Evolutionary conservation across 148 eudicot species (phyloP), one percentile per base, ranked within the genome.

Genomic region (Drosera capensis): DNA sequence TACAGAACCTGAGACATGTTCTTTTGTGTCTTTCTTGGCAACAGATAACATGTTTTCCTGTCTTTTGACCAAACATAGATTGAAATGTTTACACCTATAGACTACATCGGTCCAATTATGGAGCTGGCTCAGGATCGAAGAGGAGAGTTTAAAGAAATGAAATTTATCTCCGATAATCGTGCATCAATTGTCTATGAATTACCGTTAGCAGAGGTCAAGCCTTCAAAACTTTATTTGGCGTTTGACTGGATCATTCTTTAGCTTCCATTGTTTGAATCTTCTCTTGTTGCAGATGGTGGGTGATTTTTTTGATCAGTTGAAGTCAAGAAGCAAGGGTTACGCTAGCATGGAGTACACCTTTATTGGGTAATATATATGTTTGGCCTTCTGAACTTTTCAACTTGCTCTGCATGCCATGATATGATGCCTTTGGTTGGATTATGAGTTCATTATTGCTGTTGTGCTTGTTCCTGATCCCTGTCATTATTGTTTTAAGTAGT

Each of bases 341-440:
- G 99, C 88, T 26, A 92, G 99, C 82, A 92, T 92, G 99, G 99
- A 92, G 52, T 92, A 92, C 59, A 54, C 76, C 19, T 72, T 92
- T 63, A 47, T 76, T 9, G 99, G 94, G 99, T 92, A 85, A 45
- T 26, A 25, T 19, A 18, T 41, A 5, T 29, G 14, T 9, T 7
- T 24, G 2, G 17, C 12, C 24, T 13, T 34, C 3, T 18, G 14
- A 45, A 14, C 3, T 1, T 48, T 48, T 30, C 17, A 39, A 20
- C 14, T 20, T 39, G 17, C 7, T 16, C 43, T 17, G 6, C 7
- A 1, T 14, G 6, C 8, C 7, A 39, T 39, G 15, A 14, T 39
- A 17, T 17, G 14, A 28, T 28, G 4, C 9, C 31, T 28, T 28
- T 9, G 4, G 31, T 28, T 28, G 31, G 6, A 28, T 28, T 9